Percentiles rank a stretch among this genome's conserved stretches.
Evolutionary conservation across 768 basidiomycete genomes (phyloP).

Genomic region (Sporobolomyces roseus): DNA sequence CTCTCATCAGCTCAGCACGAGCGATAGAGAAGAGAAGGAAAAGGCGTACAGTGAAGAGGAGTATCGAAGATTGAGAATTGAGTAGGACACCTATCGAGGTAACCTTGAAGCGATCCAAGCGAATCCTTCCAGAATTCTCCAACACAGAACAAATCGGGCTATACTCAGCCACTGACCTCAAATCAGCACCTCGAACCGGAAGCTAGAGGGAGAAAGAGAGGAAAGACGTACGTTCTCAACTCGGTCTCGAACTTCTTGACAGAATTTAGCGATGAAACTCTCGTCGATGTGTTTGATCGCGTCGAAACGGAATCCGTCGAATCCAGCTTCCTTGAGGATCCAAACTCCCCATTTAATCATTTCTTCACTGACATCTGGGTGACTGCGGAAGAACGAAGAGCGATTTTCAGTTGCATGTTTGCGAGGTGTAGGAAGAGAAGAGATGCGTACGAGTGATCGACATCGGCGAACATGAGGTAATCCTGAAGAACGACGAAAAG

Average conservation of each 20-base stretch:
- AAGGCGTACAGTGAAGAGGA: constrained; percentile 46
- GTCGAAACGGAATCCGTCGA: constrained; percentile 51
- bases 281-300: constrained; percentile 47
- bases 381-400: no score
- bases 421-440: no score
- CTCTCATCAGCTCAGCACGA: neutral
- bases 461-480: constrained; percentile 35
- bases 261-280: constrained; percentile 50
- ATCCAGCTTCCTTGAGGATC: constrained; percentile 52
- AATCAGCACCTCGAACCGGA: neutral
- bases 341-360: constrained; percentile 50
- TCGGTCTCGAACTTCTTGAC: constrained; percentile 48
- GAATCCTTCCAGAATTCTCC: constrained; percentile 50
- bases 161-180: neutral
- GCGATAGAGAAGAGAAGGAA: neutral
- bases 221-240: constrained; percentile 30
- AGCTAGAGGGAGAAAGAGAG: neutral
- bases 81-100: constrained; percentile 47
- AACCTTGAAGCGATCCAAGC: constrained; percentile 11
- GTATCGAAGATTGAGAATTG: constrained; percentile 53
- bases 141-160: constrained; percentile 42
- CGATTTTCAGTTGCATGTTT: no score
- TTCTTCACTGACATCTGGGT: constrained; percentile 50
- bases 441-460: constrained; percentile 51
- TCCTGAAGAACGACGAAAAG: neutral